Base-by-base conservation (phyloP, 2,329 filamentous ascomycete species). In the Neopestalotiopsis sp. region DNA sequence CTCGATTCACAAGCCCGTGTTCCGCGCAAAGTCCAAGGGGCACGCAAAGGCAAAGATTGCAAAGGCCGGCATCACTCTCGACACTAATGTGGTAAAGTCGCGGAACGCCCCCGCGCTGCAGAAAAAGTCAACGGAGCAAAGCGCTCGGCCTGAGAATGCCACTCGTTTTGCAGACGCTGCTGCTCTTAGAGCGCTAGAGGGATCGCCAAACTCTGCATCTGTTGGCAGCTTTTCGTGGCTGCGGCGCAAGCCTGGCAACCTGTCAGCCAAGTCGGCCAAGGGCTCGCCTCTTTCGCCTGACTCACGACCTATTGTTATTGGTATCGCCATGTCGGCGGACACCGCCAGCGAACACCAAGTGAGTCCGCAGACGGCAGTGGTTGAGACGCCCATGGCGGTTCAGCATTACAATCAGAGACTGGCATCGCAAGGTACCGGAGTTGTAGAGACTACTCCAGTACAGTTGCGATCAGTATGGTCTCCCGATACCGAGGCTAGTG, bases 291-390 rank as follows among this genome's bases (percentile, higher is more conserved):
- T 93, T 4, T 93, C 91, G 14, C 91, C 92, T 0, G 88, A 87
- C 69, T 89, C 92, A 73, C 85, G 89, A n/a, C 90, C 90, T 1
- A 94, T 94, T 69, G 86, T 92, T 57, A 94, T 94, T 72, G 91
- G 91, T 13, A 89, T 94, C 65, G 86, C 88, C 14, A 82, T 94
- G 61, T 88, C 91, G 2, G 86, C 88, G 14, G 85, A 87, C 61
- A 80, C 82, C 42, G 71, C 82, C 34, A 79, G 75, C 73, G 81
- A 78, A 56, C 87, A 79, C 74, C 83, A 81, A 73, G 80, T 86
- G 75, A 87, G 84, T 68, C 86, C 87, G n/a, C 82, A 86, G 58
- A 88, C 83, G 2, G 82, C 84, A 17, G 77, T 81, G 9, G 75
- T 83, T 32, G 79, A 82, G 63, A 83, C 81, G 2, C 81, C 81